Base-by-base conservation (phyloP, 495 filamentous ascomycete species). In the Hyaloscypha finlandica region DNA sequence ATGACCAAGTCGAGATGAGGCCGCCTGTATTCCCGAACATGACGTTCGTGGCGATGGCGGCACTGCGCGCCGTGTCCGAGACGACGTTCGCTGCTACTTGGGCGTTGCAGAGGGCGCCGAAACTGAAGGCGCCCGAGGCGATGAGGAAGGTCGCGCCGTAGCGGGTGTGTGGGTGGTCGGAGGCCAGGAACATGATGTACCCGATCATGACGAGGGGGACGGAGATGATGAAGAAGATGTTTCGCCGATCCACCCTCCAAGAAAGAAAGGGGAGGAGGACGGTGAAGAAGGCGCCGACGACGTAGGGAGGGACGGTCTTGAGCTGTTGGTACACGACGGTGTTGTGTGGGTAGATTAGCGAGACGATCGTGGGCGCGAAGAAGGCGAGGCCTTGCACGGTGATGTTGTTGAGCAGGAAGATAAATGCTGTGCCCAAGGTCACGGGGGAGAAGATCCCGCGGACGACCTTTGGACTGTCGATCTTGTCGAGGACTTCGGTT, bases 311-410 rank as follows among this genome's bases (percentile, higher is more conserved):
- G 0, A 92, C 90, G 0, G 90, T 91, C 68, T 82, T 84, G 0
- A 92, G 85, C 70, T 90, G 88, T 65, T 84, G 82, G 31, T 80
- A 81, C 59, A 92, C 76, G 31, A 85, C 81, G 37, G 75, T 80
- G 69, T 78, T 78, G 20, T 81, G 56, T 37, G 86, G 91, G 55
- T 89, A 89, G 61, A 92, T 92, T 32, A 83, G 88, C 35, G 76
- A 70, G 22, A 92, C 87, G 74, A 92, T 90, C 14, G 89, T 91
- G 0, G 90, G 89, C 0, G 84, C 79, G 74, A 92, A 92, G 80
- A 92, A 90, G 8, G 84, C 85, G 51, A 94, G 81, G 0, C 89
- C 90, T 73, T 95, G 93, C 14, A 95, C 83, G 0, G 90, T 90
- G 61, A 89, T 87, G 74, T 89, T 89, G 80, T 90, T 85, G 16